A percentile compares a stretch with the other conserved stretches of the same genome.
Evolutionary conservation across 495 filamentous ascomycete species (phyloP).

Genomic region (Alectoria sarmentosa): DNA sequence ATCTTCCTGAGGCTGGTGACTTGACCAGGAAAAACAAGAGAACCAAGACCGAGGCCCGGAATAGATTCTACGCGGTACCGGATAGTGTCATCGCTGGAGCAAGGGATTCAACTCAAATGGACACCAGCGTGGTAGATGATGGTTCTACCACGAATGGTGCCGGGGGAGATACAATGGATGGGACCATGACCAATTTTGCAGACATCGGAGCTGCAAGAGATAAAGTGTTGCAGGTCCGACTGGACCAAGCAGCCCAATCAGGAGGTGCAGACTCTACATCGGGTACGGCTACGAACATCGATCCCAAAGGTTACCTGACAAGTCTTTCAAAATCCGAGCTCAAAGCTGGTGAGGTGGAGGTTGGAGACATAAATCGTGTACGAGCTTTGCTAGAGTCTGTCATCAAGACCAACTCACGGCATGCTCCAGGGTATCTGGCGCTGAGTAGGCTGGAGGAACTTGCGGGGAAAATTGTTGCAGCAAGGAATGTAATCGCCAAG

Average conservation of each 20-base stretch:
- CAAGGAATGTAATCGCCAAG: conserved; percentile 73
- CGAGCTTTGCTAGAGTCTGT: conserved; percentile 88
- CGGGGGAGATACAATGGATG: conserved; percentile 53
- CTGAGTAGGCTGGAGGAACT: conserved; percentile 87
- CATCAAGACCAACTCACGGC: conserved; percentile 89
- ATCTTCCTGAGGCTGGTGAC: conserved; percentile 90
- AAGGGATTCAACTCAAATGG: conserved; percentile 69
- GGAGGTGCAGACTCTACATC: conserved; percentile 56
- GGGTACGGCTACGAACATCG: conserved; percentile 85
- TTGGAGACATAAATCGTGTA: conserved; percentile 95
- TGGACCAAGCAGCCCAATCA: conserved; percentile 79
- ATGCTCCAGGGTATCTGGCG: conserved; percentile 95
- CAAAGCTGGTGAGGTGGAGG: conserved; percentile 68
- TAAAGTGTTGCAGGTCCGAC: conserved; percentile 81
- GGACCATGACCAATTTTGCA: conserved; percentile 96
- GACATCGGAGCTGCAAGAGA: conserved; percentile 93
- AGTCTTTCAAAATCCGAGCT: conserved; percentile 73
- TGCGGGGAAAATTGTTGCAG: conserved; percentile 82
- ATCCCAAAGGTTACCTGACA: conserved; percentile 93
- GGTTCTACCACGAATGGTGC: conserved; percentile 45
- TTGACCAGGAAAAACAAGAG: conserved; percentile 89
- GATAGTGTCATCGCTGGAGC: conserved; percentile 93
- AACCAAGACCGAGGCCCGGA: conserved; percentile 63
- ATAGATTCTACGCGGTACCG: conserved; percentile 91
- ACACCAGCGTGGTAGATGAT: conserved; percentile 77